phyloP scores from a whole-genome alignment of 2,329 filamentous ascomycete species.

The Diaporthe longicolla region DNA sequence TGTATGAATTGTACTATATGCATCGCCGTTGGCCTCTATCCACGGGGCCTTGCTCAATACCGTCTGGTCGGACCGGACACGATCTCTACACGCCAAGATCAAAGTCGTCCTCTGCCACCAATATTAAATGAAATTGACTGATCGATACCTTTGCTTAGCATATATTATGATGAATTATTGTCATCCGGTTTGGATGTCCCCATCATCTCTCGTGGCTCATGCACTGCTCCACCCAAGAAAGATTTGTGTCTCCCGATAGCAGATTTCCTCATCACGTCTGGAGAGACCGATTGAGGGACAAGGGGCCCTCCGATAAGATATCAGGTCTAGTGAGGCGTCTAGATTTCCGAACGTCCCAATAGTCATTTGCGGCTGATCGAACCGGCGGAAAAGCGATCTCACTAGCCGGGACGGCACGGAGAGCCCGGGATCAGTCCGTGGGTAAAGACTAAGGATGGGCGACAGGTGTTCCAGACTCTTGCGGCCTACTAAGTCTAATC shows the following conservation, averaged over 20 bases:
- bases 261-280: neutral
- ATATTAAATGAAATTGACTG: no score
- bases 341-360: neutral
- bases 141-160: no score
- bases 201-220: neutral
- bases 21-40: neutral
- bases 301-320: no score
- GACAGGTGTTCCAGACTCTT: no score
- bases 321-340: neutral
- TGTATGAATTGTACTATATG: neutral
- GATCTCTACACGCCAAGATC: constrained; percentile 47
- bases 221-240: neutral
- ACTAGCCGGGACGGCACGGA: neutral
- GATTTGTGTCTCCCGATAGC: no score
- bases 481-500: neutral
- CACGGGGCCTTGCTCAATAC: neutral
- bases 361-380: neutral
- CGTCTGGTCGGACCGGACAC: constrained; percentile 40
- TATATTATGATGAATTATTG: no score
- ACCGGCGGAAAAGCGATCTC: neutral
- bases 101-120: neutral
- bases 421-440: neutral
- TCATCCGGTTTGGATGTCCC: neutral
- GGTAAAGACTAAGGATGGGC: no score
- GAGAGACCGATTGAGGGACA: neutral